Evolutionary conservation across 1,284 basidiomycete species (phyloP), one percentile per base, ranked within the genome.

Genomic region (Pseudozyma hubeiensis): DNA sequence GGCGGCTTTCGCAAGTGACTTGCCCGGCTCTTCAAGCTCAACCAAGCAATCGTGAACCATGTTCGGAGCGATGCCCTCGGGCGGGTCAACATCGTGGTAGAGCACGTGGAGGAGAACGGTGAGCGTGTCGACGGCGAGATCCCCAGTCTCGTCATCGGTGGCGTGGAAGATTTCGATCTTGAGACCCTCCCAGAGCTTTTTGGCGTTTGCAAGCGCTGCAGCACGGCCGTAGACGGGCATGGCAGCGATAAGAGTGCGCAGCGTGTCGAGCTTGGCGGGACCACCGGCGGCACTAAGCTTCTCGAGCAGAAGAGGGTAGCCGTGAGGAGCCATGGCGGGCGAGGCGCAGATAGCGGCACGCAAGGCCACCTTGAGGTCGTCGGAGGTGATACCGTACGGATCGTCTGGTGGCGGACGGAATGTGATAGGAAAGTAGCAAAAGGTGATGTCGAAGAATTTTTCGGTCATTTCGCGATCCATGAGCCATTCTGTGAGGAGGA

Each of bases 401-500:
- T 98, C 95, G 77, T 95, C 92, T 0, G 94, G 92, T 7, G 95
- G 94, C 11, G 95, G 94, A 54, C 92, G 90, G 87, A 97, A 99
- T 0, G 94, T 94, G 75, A 99, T 99, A 1, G 97, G 97, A 85
- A 98, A 99, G 85, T 99, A 99, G 85, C 97, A 99, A 85, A 95
- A 99, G 0, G 91, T 92, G 80, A 98, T 90, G 81, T 99, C 93
- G 86, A 97, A 99, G 64, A 99, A 87, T 61, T 91, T 89, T 56
- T 79, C 81, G 8, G 97, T 93, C 62, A 78, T 90, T 87, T 45
- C 88, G 85, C 45, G 88, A 85, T 60, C 93, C 89, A 82, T 68
- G 68, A 96, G 90, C 80, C 98, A 98, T 77, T 97, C 94, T 39
- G 93, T 89, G 7, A 96, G 85, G 30, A 99, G 88, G 4, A 94